Percentiles rank a stretch among this genome's conserved stretches.
Evolutionary conservation across 306 rosid species (phyloP).

Genomic region (Hylodesmum podocarpum): DNA sequence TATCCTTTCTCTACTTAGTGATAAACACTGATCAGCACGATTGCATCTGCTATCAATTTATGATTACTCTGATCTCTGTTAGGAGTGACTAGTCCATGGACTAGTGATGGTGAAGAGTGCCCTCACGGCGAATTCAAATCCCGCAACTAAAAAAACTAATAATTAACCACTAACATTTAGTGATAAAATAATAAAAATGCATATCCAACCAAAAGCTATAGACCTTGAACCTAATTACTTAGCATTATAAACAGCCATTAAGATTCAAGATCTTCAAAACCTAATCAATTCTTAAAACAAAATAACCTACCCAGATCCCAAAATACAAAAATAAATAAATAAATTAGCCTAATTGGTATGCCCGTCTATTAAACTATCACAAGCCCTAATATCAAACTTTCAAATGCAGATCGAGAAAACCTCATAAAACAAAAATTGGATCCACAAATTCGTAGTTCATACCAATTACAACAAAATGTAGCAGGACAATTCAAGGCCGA

Average conservation of each 20-base stretch:
- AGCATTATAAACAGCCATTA: background rate
- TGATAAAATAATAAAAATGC: too few species aligned
- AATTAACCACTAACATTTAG: too few species aligned
- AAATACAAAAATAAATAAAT: background rate
- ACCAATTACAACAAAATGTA: background rate
- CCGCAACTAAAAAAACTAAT: too few species aligned
- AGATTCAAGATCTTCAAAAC: conserved; percentile 17
- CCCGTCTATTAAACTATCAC: background rate
- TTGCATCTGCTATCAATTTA: background rate
- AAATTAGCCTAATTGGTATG: background rate
- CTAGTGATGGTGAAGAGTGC: too few species aligned
- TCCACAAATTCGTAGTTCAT: background rate
- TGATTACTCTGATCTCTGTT: too few species aligned
- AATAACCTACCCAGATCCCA: background rate
- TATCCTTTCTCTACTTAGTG: background rate
- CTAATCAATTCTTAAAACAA: background rate
- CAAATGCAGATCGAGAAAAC: background rate
- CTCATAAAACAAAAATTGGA: background rate
- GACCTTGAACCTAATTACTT: background rate
- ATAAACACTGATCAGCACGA: too few species aligned
- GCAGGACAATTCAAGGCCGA: background rate
- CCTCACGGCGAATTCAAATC: too few species aligned
- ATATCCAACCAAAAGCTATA: background rate
- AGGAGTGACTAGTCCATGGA: too few species aligned
- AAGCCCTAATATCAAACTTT: background rate